Evolutionary conservation across 176 grass and related monocot species (phyloP).

Genomic region (Aegilops longissima): DNA sequence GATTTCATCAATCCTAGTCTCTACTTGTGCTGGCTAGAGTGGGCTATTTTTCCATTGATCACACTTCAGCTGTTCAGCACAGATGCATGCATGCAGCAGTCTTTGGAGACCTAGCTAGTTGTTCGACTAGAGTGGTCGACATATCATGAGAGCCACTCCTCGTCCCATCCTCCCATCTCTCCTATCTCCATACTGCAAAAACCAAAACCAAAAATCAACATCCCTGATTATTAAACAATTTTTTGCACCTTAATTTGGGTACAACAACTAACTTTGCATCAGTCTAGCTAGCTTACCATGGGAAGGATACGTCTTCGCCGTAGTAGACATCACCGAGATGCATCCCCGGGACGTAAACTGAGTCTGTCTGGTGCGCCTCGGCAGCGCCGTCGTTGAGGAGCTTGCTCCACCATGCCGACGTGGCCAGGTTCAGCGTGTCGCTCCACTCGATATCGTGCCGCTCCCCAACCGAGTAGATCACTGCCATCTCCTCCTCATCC

Average conservation of each 20-base stretch:
- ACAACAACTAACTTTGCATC: not conserved
- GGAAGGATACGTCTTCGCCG: constrained; percentile 46
- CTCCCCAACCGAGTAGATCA: constrained; percentile 70
- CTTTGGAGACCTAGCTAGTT: not conserved
- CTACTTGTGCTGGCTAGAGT: not conserved
- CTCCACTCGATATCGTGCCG: constrained; percentile 91
- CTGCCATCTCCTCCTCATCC: constrained; percentile 80
- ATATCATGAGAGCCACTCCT: constrained; percentile 60
- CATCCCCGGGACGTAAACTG: constrained; percentile 13
- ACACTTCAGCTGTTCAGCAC: not conserved
- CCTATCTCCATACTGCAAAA: constrained; percentile 52
- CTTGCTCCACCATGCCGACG: constrained; percentile 87
- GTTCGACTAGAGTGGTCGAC: not conserved
- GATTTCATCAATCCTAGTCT: not conserved
- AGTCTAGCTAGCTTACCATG: constrained; percentile 46
- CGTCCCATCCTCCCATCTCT: constrained; percentile 82
- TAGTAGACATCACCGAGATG: constrained; percentile 39
- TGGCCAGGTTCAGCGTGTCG: constrained; percentile 75
- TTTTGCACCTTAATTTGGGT: not conserved
- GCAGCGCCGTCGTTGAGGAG: constrained; percentile 44
- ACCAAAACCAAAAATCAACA: not conserved
- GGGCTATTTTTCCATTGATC: constrained; percentile 23
- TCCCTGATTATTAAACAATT: not conserved
- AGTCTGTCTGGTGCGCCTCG: not conserved
- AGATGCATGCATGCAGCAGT: not conserved